Base-by-base conservation (phyloP, 495 filamentous ascomycete species). In the Aspergillus funiculosus region DNA sequence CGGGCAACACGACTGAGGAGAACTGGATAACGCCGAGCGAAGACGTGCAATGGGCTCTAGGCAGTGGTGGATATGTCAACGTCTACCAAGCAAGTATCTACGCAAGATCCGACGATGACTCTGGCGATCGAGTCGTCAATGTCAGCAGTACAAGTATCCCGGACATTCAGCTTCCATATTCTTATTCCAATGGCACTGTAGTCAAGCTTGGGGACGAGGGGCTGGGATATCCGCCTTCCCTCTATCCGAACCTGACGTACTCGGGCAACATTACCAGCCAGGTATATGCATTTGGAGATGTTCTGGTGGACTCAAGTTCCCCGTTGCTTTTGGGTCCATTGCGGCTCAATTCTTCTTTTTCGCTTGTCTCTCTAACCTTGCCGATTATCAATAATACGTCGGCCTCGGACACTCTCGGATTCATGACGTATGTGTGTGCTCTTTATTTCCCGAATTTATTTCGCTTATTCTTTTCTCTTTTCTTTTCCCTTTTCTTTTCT, bases 161-260 rank as follows among this genome's bases (percentile, higher is more conserved):
- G 11, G 51, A 65, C 6, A 73, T 89, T 31, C 27, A 52, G 14
- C 67, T 90, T 18, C 84, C 85, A 2, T 79, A 77, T 43, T 56
- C 34, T 10, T 63, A 69, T 39, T 43, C 73, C 6, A 72, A 89
- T 56, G 86, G 85, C 9, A 67, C 63, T 8, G 30, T 59, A 0
- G 72, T 80, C 10, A 59, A 65, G 34, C 67, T 94, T 20, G 82
- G 84, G 18, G 75, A 85, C 39, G 55, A 56, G 6, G 63, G 60
- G 1, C 59, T 72, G 6, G 87, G 86, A 24, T 90, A 79, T 48
- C 85, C 86, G 18, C 68, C 78, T 1, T 51, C 58, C 13, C 68
- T 92, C 2, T 92, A 85, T 60, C 87, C 87, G 0, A 87, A 88
- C 47, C 66, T 91, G 26, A 86, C 80, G 0, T 86, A 83, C 49